Conservation (phyloP, 805 yeast species). For the Ogataea degrootiae region DNA sequence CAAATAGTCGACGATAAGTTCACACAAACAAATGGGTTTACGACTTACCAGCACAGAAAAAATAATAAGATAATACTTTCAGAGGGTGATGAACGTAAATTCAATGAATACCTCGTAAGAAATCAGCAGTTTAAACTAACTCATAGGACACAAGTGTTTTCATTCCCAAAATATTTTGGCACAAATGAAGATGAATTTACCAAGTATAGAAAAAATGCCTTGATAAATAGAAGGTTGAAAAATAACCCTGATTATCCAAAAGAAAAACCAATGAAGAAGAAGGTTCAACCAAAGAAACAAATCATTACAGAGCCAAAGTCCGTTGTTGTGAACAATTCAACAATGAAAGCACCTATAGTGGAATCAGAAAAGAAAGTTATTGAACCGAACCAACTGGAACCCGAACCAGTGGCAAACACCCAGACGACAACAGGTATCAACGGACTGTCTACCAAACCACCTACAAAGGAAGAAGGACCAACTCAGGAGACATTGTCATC, state of each 20-base stretch:
- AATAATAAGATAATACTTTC: too few species aligned
- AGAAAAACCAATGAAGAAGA: conserved; percentile 1
- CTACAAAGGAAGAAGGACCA: too few species aligned
- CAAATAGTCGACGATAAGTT: too few species aligned
- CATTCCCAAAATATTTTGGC: conserved; percentile 30
- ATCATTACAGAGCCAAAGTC: not conserved
- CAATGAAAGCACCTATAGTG: too few species aligned
- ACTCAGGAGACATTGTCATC: conserved; percentile 2
- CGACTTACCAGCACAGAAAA: too few species aligned
- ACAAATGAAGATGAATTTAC: conserved; percentile 28
- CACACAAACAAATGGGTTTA: too few species aligned
- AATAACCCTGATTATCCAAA: conserved; percentile 17
- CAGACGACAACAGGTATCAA: too few species aligned
- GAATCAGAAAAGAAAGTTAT: too few species aligned
- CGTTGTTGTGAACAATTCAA: too few species aligned
- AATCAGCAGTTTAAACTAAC: conserved; percentile 14
- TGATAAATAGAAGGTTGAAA: conserved; percentile 18
- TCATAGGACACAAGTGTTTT: conserved; percentile 13
- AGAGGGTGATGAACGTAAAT: conserved; percentile 22
- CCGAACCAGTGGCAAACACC: too few species aligned
- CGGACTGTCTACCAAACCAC: too few species aligned
- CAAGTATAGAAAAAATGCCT: conserved; percentile 18
- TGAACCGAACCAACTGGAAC: too few species aligned
- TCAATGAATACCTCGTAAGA: conserved; percentile 20
- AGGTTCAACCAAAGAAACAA: not conserved